Percentiles rank a stretch among this genome's conserved stretches.
phyloP scores from a whole-genome alignment of 2,329 filamentous ascomycete genomes.

The Phoma sp. region DNA sequence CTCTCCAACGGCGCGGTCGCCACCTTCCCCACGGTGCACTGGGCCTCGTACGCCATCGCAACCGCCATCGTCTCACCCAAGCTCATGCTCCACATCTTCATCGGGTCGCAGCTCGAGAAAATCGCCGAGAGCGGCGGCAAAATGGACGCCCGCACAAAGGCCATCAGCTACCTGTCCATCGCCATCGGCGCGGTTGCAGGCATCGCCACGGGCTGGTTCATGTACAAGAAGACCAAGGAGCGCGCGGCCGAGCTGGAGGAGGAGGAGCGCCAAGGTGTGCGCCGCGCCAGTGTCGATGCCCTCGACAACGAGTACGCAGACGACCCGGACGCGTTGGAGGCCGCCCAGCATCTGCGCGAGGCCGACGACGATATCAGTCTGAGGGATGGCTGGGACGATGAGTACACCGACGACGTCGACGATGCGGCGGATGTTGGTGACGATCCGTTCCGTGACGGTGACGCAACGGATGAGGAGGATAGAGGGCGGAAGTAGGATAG shows the following conservation, averaged over 20 bases:
- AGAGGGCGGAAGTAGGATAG: slow-evolving; percentile 9
- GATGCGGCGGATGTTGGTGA: slow-evolving; percentile 49
- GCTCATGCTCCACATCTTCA: slow-evolving; percentile 88
- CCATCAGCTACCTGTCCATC: slow-evolving; percentile 85
- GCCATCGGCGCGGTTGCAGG: slow-evolving; percentile 73
- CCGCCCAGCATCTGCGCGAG: slow-evolving; percentile 50
- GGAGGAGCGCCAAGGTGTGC: slow-evolving; percentile 50
- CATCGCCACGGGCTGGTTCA: slow-evolving; percentile 77
- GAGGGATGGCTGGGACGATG: slow-evolving; percentile 55
- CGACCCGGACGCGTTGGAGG: slow-evolving; percentile 52
- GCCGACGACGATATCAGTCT: slow-evolving; percentile 60
- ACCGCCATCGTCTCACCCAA: slow-evolving; percentile 86
- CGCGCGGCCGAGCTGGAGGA: slow-evolving; percentile 57
- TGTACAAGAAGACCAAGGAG: slow-evolving; percentile 70
- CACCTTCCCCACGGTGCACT: slow-evolving; percentile 87
- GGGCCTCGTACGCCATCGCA: slow-evolving; percentile 76
- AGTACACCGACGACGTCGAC: slow-evolving; percentile 55
- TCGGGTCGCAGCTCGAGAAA: slow-evolving; percentile 80
- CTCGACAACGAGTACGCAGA: slow-evolving; percentile 52
- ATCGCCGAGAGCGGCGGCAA: slow-evolving; percentile 83
- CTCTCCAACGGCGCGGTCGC: slow-evolving; percentile 93
- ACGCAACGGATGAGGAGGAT: slow-evolving; percentile 40
- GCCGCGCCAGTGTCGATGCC: slow-evolving; percentile 40
- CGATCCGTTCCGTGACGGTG: slow-evolving; percentile 54
- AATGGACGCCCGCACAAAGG: slow-evolving; percentile 80